Conservation (phyloP, 2,329 filamentous ascomycete genomes). For the Fusarium sp. region DNA sequence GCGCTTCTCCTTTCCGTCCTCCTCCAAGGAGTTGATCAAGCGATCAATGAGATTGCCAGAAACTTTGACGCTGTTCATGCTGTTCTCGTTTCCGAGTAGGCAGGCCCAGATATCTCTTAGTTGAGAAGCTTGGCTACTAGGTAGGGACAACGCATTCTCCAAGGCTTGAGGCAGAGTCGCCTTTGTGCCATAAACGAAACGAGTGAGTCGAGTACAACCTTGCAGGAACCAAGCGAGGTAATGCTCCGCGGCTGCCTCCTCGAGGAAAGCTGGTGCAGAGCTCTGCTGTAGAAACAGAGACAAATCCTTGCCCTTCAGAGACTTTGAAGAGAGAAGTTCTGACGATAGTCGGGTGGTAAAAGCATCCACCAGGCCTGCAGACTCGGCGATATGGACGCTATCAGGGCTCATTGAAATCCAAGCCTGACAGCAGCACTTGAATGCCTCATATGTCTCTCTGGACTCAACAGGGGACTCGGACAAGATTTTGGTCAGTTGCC, state of each 20-base stretch:
- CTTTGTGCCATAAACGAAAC: slow-evolving; percentile 44
- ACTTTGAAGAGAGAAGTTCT: slow-evolving; percentile 44
- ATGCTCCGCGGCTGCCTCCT: slow-evolving; percentile 45
- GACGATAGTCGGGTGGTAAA: slow-evolving; percentile 51
- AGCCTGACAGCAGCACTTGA: slow-evolving; percentile 53
- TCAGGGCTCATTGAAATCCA: slow-evolving; percentile 56
- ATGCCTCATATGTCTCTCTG: slow-evolving; percentile 54
- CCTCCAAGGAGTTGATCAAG: slow-evolving; percentile 46
- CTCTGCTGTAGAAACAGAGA: slow-evolving; percentile 26
- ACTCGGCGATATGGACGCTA: slow-evolving; percentile 45
- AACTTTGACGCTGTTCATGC: slow-evolving; percentile 51
- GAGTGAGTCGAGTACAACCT: slow-evolving; percentile 49
- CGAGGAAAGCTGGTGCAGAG: slow-evolving; percentile 39
- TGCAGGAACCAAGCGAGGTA: slow-evolving; percentile 52
- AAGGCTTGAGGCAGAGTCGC: slow-evolving; percentile 43
- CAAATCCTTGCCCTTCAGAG: slow-evolving; percentile 41
- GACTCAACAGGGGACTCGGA: slow-evolving; percentile 49
- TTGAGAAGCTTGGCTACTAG: slow-evolving; percentile 24
- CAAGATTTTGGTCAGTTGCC: slow-evolving; percentile 49
- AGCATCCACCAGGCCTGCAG: slow-evolving; percentile 48
- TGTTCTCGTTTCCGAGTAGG: slow-evolving; percentile 53
- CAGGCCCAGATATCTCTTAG: slow-evolving; percentile 46
- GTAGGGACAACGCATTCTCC: slow-evolving; percentile 39
- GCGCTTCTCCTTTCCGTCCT: slow-evolving; percentile 46
- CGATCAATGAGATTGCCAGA: slow-evolving; percentile 49